phyloP scores from a whole-genome alignment of 2,329 filamentous ascomycete species.

The Sphaerulina vaccinii region DNA sequence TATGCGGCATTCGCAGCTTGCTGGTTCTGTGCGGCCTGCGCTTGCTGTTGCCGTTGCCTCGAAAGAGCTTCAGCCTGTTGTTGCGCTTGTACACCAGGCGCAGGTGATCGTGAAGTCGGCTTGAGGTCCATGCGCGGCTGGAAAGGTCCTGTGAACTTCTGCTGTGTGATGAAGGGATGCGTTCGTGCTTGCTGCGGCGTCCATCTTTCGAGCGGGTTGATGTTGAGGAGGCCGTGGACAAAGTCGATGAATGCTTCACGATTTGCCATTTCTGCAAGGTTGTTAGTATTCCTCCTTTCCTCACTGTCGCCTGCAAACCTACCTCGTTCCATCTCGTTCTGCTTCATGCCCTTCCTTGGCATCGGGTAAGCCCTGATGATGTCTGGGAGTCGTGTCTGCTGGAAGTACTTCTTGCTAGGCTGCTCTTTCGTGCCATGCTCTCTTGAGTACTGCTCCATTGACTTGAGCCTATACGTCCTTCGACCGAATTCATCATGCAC shows the following conservation, averaged over 20 bases:
- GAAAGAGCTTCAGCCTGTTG: constrained; percentile 91
- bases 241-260: constrained; percentile 97
- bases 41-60: constrained; percentile 75
- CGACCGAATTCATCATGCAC: constrained; percentile 86
- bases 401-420: constrained; percentile 99
- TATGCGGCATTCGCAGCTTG: constrained; percentile 44
- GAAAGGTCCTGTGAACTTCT: constrained; percentile 94
- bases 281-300: constrained; percentile 20
- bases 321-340: constrained; percentile 94
- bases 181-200: constrained; percentile 96
- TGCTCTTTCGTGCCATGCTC: constrained; percentile 97
- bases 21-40: constrained; percentile 43
- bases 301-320: constrained; percentile 36
- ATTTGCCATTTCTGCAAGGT: constrained; percentile 86
- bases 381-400: constrained; percentile 86
- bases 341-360: constrained; percentile 99
- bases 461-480: constrained; percentile 87
- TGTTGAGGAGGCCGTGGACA: constrained; percentile 85
- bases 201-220: constrained; percentile 95
- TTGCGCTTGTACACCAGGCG: constrained; percentile 91
- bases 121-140: constrained; percentile 97
- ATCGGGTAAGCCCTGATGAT: constrained; percentile 98
- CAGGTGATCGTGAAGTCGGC: constrained; percentile 81
- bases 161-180: constrained; percentile 97
- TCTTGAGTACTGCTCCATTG: constrained; percentile 95